These are phyloP conservation scores for Cladobotryum protrusum DNA, from an alignment of 2,329 filamentous ascomycete genomes.

Conservation along the genomic window DNA sequence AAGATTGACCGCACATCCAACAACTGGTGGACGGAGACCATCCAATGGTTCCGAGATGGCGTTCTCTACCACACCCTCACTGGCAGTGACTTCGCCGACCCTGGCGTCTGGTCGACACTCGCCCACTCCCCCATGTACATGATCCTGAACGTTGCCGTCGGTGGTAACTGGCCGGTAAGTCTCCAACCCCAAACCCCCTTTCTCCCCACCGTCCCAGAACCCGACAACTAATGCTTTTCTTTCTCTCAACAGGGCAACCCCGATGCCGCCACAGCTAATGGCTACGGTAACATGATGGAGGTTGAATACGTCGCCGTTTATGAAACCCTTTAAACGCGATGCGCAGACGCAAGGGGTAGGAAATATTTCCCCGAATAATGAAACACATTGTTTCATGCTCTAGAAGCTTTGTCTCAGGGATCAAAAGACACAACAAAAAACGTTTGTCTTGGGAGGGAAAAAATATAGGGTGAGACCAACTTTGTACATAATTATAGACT, in stretches of 20 bases:
- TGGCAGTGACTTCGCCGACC: constrained; percentile 35
- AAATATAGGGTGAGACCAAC: no score
- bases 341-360: no score
- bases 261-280: constrained; percentile 25
- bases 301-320: constrained; percentile 36
- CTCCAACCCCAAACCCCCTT: no score
- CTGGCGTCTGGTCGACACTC: constrained; percentile 38
- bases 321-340: constrained; percentile 16
- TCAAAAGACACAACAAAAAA: no score
- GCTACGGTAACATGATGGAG: constrained; percentile 37
- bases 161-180: constrained; percentile 37
- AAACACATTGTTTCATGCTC: no score
- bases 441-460: no score
- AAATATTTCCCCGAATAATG: no score
- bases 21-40: constrained; percentile 40
- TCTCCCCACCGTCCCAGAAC: background rate
- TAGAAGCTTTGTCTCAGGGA: no score
- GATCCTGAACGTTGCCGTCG: constrained; percentile 44
- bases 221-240: background rate
- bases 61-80: constrained; percentile 36
- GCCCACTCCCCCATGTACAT: constrained; percentile 38
- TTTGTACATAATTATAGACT: no score
- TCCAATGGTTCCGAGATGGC: constrained; percentile 45
- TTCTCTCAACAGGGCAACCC: constrained; percentile 25
- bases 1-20: constrained; percentile 38